Evolutionary conservation across 306 rosid species (phyloP).

Genomic region (Albizia julibrissin): DNA sequence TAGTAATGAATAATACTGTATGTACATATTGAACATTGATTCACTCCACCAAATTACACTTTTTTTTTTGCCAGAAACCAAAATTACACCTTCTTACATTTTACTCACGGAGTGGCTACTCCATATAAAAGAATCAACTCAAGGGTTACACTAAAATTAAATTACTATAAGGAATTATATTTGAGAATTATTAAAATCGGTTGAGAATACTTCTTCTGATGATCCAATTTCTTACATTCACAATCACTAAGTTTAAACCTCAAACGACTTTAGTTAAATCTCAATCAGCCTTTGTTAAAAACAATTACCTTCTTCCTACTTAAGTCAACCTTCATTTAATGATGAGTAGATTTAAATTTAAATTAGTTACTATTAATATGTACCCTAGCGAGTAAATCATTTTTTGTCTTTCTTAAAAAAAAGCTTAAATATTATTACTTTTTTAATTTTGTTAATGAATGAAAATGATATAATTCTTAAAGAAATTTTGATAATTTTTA

Average conservation of each 20-base stretch:
- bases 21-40: not conserved
- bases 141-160: not conserved
- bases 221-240: not conserved
- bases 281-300: not conserved
- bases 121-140: not conserved
- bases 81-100: not conserved
- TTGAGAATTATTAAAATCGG: not conserved
- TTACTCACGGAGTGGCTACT: not conserved
- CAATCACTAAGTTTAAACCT: not conserved
- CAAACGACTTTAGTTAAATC: not conserved
- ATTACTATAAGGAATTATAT: not conserved
- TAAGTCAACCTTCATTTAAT: too few relatives aligned
- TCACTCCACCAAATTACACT: not conserved
- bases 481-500: not conserved
- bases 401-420: not conserved
- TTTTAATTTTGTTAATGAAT: not conserved
- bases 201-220: not conserved
- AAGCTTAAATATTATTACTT: not conserved
- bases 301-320: too few relatives aligned
- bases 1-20: too few relatives aligned
- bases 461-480: not conserved
- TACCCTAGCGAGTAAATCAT: not conserved
- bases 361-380: not conserved
- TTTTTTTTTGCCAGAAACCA: too few relatives aligned
- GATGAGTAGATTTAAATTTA: too few relatives aligned